These are phyloP conservation scores for Acacia confusa DNA, from an alignment of 306 rosid species.

Conservation along the genomic window DNA sequence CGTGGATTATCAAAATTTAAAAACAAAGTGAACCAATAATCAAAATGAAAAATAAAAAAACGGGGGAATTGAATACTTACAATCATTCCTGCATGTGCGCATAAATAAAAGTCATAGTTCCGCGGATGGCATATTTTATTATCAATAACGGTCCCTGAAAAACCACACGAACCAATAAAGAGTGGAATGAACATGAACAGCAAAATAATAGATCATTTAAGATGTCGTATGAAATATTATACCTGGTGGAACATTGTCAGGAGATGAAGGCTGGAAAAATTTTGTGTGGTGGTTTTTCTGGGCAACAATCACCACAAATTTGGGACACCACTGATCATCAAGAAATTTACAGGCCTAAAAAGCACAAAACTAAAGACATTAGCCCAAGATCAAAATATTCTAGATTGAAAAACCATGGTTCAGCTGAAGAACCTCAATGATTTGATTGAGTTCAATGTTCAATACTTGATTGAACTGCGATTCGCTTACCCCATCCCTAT, in stretches of 20 bases:
- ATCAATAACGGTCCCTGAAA: slow-evolving; percentile 84
- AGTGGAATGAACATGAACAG: not conserved
- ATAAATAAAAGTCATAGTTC: slow-evolving; percentile 83
- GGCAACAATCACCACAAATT: slow-evolving; percentile 81
- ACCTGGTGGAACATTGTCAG: slow-evolving; percentile 97
- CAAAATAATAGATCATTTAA: not conserved
- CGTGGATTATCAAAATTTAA: not conserved
- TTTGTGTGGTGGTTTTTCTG: slow-evolving; percentile 93
- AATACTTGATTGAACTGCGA: slow-evolving; percentile 90
- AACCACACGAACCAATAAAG: not conserved
- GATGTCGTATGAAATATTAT: not conserved
- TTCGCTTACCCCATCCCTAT: slow-evolving; percentile 95
- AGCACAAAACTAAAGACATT: not conserved
- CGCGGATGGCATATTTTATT: slow-evolving; percentile 85
- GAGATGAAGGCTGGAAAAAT: slow-evolving; percentile 68
- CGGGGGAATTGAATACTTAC: slow-evolving; percentile 41
- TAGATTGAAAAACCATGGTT: not conserved
- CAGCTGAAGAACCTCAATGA: slow-evolving; percentile 59
- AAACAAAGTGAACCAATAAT: not conserved
- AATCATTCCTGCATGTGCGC: slow-evolving; percentile 98
- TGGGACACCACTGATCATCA: slow-evolving; percentile 82
- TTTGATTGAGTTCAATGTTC: slow-evolving; percentile 78
- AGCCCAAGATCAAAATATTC: not conserved
- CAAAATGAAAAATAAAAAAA: not conserved
- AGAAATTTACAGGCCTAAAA: slow-evolving; percentile 81